Base-by-base conservation (phyloP, 805 yeast species). In the Kodamaea leandrae region DNA sequence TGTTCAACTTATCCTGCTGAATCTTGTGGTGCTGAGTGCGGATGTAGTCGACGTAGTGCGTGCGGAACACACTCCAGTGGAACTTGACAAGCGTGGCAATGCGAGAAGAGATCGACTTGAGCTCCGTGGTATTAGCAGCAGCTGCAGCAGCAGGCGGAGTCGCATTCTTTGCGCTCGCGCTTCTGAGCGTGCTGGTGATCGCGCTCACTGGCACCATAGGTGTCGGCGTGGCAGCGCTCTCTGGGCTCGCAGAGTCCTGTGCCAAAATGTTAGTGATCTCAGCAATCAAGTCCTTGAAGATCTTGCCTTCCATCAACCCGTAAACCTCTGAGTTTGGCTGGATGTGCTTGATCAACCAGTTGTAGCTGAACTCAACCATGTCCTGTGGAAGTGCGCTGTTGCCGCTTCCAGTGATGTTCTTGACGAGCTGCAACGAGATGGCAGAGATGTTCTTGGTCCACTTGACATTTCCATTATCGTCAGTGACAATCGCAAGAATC, bases 371-470 rank as follows among this genome's bases (percentile, higher is more conserved):
- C 39, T 74, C 78, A 33, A 78, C 68, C 52, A 70, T 52, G 13
- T 59, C 48, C 43, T 74, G 74, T 0, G 73, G 60, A 45, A 36
- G 58, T 55, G 12, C 58, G 34, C 16, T 43, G 40, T 13, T 38
- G 19, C 16, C 53, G 50, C 36, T 45, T 36, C 6, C 6, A 32
- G 52, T 54, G 14, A 64, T 63, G 32, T 63, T 66, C 50, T 76
- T 75, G 24, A 76, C 75, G 36, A 84, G 55, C 56, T 83, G 95
- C 45, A 87, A 71, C 4, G 91, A 77, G 47, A 88, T 77, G 12
- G 84, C 71, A 48, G 79, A 75, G 18, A 86, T 77, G 60, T 87
- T 87, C 55, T 86, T 77, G 1, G 96, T 87, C 96, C 96, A 87
- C 65, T 89, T 86, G 44, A 86, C 79, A 58, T 85, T 86, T 2